A percentile compares a stretch with the other conserved stretches of the same genome.
These are phyloP conservation scores for Lomentospora prolificans DNA, from an alignment of 2,329 filamentous ascomycete species.

Conservation along the genomic window DNA sequence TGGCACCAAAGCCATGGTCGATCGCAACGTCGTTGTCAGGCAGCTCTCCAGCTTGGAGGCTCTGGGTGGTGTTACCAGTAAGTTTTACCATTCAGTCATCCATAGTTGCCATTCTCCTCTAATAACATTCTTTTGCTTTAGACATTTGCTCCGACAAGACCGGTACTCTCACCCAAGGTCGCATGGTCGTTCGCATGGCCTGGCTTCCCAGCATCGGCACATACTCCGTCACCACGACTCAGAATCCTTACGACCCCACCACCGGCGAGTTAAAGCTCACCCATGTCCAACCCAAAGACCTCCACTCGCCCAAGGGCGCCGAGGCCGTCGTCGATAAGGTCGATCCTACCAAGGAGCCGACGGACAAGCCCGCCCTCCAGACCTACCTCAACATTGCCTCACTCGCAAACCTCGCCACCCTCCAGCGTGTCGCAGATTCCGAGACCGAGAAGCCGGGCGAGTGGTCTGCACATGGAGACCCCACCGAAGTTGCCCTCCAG, in stretches of 20 bases:
- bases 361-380: conserved; percentile 17
- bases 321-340: conserved; percentile 28
- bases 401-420: conserved; percentile 43
- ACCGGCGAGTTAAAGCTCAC: conserved; percentile 35
- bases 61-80: conserved; percentile 49
- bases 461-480: conserved; percentile 54
- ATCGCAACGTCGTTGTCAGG: conserved; percentile 42
- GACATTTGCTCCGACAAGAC: conserved; percentile 45
- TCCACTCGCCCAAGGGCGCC: conserved; percentile 17
- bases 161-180: conserved; percentile 52
- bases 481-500: conserved; percentile 64
- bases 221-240: conserved; percentile 44
- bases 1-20: conserved; percentile 42
- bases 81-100: conserved; percentile 15
- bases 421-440: conserved; percentile 32
- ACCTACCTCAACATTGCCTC: conserved; percentile 51
- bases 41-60: conserved; percentile 45
- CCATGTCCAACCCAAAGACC: conserved; percentile 17
- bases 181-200: conserved; percentile 52
- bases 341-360: conserved; percentile 15
- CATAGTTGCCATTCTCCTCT: background rate
- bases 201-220: conserved; percentile 50
- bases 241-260: conserved; percentile 47
- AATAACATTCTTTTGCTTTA: background rate
- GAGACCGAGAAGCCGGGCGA: conserved; percentile 27